Percentiles rank a stretch among this genome's conserved stretches.
Evolutionary conservation across 140 eudicot genomes (phyloP).

Genomic region (Anethum foeniculum): DNA sequence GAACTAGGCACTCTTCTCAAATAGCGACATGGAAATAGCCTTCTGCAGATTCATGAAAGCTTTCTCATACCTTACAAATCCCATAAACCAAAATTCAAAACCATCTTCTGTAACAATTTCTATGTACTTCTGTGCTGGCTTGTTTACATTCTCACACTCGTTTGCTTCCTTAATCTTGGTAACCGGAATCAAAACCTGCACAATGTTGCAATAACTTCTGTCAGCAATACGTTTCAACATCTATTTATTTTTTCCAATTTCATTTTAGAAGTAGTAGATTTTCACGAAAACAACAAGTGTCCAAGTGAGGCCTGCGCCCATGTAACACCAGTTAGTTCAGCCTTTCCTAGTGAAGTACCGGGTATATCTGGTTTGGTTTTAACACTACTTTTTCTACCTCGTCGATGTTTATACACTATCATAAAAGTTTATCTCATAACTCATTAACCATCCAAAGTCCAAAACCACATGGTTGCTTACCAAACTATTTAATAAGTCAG

Average conservation of each 20-base stretch:
- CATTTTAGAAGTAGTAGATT: too few relatives aligned
- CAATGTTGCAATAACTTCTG: not conserved
- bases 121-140: conserved; percentile 69
- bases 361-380: too few relatives aligned
- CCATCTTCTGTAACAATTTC: conserved; percentile 48
- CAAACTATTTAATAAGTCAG: too few relatives aligned
- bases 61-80: conserved; percentile 64
- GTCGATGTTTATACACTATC: too few relatives aligned
- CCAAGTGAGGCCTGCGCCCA: too few relatives aligned
- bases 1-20: not conserved
- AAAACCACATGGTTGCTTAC: too few relatives aligned
- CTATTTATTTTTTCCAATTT: not conserved
- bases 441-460: too few relatives aligned
- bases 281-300: too few relatives aligned
- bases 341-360: too few relatives aligned
- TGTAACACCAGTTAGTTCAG: not conserved
- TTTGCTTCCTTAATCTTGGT: conserved; percentile 44
- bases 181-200: conserved; percentile 57
- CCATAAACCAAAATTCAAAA: conserved; percentile 86
- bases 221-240: not conserved
- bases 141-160: conserved; percentile 52
- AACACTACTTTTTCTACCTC: too few relatives aligned
- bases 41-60: conserved; percentile 47
- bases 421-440: too few relatives aligned
- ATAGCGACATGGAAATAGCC: conserved; percentile 33